Percentiles rank a stretch among this genome's conserved stretches.
phyloP scores from a whole-genome alignment of 164 flowering plant genomes.

The Umbilicus rupestris region DNA sequence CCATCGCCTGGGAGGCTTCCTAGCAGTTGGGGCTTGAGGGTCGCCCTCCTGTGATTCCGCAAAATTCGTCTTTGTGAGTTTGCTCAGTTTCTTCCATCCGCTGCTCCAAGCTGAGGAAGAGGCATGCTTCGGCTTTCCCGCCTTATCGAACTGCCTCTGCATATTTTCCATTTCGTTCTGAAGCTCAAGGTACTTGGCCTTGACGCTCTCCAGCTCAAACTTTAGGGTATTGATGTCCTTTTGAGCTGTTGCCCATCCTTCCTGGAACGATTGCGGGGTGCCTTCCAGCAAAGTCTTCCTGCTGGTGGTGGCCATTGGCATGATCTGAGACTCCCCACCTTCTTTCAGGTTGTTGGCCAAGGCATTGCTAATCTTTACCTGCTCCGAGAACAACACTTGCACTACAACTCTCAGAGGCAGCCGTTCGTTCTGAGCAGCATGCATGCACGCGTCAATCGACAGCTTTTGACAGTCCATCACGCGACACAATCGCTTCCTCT shows the following conservation, averaged over 20 bases:
- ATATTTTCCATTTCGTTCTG: constrained; percentile 44
- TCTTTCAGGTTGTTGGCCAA: constrained; percentile 33
- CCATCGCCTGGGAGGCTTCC: constrained; percentile 3
- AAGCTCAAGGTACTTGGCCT: constrained; percentile 40
- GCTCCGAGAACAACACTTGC: constrained; percentile 79
- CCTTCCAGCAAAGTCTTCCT: constrained; percentile 1
- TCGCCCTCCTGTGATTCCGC: neutral
- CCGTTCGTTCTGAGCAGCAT: constrained; percentile 86
- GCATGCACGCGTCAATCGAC: constrained; percentile 76
- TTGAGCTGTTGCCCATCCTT: constrained; percentile 27
- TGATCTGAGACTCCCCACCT: constrained; percentile 20
- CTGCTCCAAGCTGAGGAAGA: constrained; percentile 33
- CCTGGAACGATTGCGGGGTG: constrained; percentile 12
- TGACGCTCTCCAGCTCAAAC: constrained; percentile 53
- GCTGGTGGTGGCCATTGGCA: neutral
- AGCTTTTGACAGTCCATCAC: constrained; percentile 64
- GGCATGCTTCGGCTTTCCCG: constrained; percentile 25
- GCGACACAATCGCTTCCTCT: constrained; percentile 61
- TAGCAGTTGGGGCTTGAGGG: neutral
- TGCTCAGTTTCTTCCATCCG: constrained; percentile 40
- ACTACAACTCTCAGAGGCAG: constrained; percentile 62
- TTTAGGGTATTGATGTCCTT: constrained; percentile 42
- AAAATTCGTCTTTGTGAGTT: neutral
- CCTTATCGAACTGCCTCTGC: constrained; percentile 45
- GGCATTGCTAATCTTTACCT: constrained; percentile 56